These are phyloP conservation scores for Pseudogymnoascus sp. DNA, from an alignment of 2,329 filamentous ascomycete genomes.

Conservation along the genomic window DNA sequence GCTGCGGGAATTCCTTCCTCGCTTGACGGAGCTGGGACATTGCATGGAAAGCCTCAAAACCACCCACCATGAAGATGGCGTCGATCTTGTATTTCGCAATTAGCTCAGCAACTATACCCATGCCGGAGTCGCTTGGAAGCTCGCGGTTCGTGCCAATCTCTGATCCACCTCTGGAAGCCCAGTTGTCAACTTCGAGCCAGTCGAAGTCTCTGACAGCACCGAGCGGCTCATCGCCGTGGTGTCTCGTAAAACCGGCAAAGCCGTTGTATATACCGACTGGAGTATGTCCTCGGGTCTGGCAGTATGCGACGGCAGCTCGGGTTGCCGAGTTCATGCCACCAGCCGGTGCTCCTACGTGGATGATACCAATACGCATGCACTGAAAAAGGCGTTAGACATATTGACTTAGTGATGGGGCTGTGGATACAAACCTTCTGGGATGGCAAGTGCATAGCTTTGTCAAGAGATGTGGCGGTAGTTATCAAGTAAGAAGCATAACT, in stretches of 20 bases:
- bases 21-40: conserved; percentile 80
- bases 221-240: conserved; percentile 74
- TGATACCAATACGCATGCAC: conserved; percentile 89
- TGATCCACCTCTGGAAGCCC: conserved; percentile 93
- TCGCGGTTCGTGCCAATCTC: conserved; percentile 97
- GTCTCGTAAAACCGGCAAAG: conserved; percentile 85
- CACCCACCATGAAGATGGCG: conserved; percentile 83
- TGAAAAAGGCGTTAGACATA: conserved; percentile 32
- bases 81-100: conserved; percentile 85
- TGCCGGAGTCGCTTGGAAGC: conserved; percentile 74
- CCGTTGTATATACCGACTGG: conserved; percentile 92
- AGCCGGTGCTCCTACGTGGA: conserved; percentile 92
- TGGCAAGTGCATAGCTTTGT: conserved; percentile 55
- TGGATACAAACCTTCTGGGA: conserved; percentile 54
- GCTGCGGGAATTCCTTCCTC: conserved; percentile 65
- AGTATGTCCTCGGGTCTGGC: conserved; percentile 82
- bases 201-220: conserved; percentile 77
- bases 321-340: conserved; percentile 98
- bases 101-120: conserved; percentile 71
- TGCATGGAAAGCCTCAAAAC: conserved; percentile 93
- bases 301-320: conserved; percentile 87
- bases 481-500: conserved; percentile 87
- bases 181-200: conserved; percentile 91
- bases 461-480: conserved; percentile 74
- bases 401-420: neutral